Conservation (phyloP, 2,329 filamentous ascomycete species). For the Alternaria panax region DNA sequence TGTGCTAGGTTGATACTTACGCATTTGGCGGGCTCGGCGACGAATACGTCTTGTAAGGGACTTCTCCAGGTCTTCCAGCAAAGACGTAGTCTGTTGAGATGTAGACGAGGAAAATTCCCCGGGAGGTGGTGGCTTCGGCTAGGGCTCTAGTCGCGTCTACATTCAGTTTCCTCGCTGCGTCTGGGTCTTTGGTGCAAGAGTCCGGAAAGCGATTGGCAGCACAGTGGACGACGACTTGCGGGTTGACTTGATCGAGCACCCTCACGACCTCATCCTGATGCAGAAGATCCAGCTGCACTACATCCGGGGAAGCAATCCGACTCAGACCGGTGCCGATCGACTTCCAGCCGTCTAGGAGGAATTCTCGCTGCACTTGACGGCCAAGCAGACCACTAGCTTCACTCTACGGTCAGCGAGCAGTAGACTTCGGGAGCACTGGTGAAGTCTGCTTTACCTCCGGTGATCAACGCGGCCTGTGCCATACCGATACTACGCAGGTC, state of each 20-base stretch:
- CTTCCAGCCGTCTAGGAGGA: slow-evolving; percentile 69
- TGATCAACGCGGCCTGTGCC: slow-evolving; percentile 71
- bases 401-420: slow-evolving; percentile 19
- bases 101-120: slow-evolving; percentile 72
- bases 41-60: slow-evolving; percentile 76
- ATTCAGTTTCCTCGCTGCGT: slow-evolving; percentile 76
- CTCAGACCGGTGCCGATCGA: slow-evolving; percentile 64
- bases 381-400: slow-evolving; percentile 79
- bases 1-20: slow-evolving; percentile 12
- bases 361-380: slow-evolving; percentile 76
- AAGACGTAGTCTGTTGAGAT: slow-evolving; percentile 88
- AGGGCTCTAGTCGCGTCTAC: slow-evolving; percentile 73
- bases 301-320: slow-evolving; percentile 72
- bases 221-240: slow-evolving; percentile 84
- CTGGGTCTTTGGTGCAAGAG: slow-evolving; percentile 80
- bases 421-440: no score
- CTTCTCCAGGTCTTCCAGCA: slow-evolving; percentile 75
- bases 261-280: slow-evolving; percentile 55
- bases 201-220: slow-evolving; percentile 90
- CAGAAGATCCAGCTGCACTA: slow-evolving; percentile 63
- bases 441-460: slow-evolving; percentile 63
- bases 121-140: slow-evolving; percentile 69
- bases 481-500: slow-evolving; percentile 31
- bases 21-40: slow-evolving; percentile 76
- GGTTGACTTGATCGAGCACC: slow-evolving; percentile 63